Conservation (phyloP, 2,329 filamentous ascomycete genomes). For the Mycogone perniciosa region DNA sequence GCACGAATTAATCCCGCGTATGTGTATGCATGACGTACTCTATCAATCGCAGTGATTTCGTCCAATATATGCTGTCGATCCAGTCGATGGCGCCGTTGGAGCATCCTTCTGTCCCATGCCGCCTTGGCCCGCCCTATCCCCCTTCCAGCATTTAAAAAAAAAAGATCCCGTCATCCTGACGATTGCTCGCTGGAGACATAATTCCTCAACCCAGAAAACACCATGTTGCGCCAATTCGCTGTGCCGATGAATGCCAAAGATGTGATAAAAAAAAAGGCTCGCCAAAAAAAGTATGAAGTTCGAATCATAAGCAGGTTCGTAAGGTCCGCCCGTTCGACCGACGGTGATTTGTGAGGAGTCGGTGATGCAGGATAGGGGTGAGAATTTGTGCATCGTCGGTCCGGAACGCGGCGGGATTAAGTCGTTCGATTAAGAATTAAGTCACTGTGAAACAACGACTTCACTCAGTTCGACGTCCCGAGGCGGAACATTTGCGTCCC, state of each 20-base stretch:
- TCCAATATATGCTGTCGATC: conserved; percentile 25
- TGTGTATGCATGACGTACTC: conserved; percentile 36
- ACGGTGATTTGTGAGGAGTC: conserved; percentile 13
- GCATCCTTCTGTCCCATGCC: conserved; percentile 10
- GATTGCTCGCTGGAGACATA: conserved; percentile 23
- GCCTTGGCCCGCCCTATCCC: conserved; percentile 15
- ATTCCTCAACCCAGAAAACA: conserved; percentile 23
- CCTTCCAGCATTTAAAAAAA: conserved; percentile 20
- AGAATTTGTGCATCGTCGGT: conserved; percentile 1
- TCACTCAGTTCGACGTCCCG: conserved; percentile 41
- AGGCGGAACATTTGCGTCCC: conserved; percentile 31
- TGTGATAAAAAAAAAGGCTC: conserved; percentile 24
- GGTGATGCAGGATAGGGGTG: conserved; percentile 6
- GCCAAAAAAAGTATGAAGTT: conserved; percentile 25
- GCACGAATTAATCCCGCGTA: conserved; percentile 30
- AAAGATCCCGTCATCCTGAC: conserved; percentile 21
- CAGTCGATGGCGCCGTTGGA: conserved; percentile 12
- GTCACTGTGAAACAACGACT: conserved; percentile 36
- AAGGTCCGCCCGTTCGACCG: conserved; percentile 4
- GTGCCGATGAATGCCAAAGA: conserved; percentile 37
- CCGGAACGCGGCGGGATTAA: conserved; percentile 13
- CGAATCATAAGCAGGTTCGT: conserved; percentile 24
- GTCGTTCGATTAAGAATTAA: not conserved
- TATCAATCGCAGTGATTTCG: conserved; percentile 25
- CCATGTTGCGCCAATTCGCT: conserved; percentile 34